Evolutionary conservation across 2,329 filamentous ascomycete genomes (phyloP).

Genomic region (Macrophomina tecta): DNA sequence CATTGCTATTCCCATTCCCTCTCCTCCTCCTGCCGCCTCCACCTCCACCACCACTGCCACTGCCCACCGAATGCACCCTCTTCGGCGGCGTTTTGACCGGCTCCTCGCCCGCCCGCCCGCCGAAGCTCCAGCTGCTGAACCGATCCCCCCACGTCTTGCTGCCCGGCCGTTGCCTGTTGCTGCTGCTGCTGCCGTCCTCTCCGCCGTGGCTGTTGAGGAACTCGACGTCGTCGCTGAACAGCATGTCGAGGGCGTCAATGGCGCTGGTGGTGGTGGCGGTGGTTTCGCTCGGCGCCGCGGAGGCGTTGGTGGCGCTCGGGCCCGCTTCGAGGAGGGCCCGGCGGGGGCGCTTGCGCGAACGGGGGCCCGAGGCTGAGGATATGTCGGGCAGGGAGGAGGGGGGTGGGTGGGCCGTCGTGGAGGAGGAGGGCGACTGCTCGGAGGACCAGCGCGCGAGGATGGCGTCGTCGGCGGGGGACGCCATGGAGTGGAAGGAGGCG

Average conservation of each 20-base stretch:
- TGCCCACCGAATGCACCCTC: neutral
- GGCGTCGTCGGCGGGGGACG: slow-evolving; percentile 57
- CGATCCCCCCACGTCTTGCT: slow-evolving; percentile 26
- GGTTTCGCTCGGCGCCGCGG: too few species aligned
- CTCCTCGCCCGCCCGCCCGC: slow-evolving; percentile 9
- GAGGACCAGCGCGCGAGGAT: slow-evolving; percentile 52
- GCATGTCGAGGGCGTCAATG: neutral
- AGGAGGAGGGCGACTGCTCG: neutral
- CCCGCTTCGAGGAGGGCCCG: slow-evolving; percentile 22
- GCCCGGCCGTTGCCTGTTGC: neutral
- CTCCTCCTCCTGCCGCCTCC: neutral
- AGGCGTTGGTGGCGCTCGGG: neutral
- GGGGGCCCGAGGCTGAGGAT: neutral
- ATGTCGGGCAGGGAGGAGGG: too few species aligned
- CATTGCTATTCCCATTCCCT: too few species aligned
- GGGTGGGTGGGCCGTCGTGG: neutral
- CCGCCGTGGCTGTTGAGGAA: neutral
- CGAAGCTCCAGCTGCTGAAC: slow-evolving; percentile 26
- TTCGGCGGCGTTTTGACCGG: slow-evolving; percentile 29
- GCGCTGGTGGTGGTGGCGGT: neutral
- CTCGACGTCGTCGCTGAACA: slow-evolving; percentile 19
- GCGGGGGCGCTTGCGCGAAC: slow-evolving; percentile 11
- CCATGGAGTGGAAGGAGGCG: slow-evolving; percentile 60
- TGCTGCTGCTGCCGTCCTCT: neutral
- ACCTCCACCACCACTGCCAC: neutral